Evolutionary conservation across 306 rosid species (phyloP).

Genomic region (Carpinus fangiana): DNA sequence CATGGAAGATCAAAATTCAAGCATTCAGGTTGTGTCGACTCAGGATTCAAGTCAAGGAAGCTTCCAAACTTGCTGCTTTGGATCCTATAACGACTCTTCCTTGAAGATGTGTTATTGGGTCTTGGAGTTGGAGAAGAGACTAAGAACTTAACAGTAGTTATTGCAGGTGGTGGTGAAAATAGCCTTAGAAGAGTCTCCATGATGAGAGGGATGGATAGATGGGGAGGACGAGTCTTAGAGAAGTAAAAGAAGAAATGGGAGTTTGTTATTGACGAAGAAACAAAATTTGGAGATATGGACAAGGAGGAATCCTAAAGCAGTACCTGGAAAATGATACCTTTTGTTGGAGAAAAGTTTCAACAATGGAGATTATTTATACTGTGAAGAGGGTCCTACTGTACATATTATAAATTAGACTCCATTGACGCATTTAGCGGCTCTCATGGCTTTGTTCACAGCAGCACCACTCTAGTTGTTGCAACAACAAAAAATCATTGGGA

Average conservation of each 20-base stretch:
- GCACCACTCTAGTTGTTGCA: not conserved
- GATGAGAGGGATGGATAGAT: conserved; percentile 8
- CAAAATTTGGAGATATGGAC: conserved; percentile 35
- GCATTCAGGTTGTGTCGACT: conserved; percentile 30
- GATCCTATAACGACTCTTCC: conserved; percentile 24
- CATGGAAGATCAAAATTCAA: conserved; percentile 61
- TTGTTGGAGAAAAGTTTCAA: conserved; percentile 7
- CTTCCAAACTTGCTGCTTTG: conserved; percentile 46
- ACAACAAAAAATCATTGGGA: too few relatives aligned
- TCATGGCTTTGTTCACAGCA: not conserved
- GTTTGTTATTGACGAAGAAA: not conserved
- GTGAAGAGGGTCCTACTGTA: too few relatives aligned
- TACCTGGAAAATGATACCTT: conserved; percentile 30
- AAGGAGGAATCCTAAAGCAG: conserved; percentile 35
- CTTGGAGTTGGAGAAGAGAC: conserved; percentile 12
- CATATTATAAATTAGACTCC: not conserved
- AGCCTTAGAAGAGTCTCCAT: conserved; percentile 43
- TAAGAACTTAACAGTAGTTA: conserved; percentile 29
- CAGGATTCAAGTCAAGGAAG: conserved; percentile 65
- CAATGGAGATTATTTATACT: not conserved
- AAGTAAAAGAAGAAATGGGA: not conserved
- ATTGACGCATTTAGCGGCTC: not conserved
- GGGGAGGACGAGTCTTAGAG: conserved; percentile 5
- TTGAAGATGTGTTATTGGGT: conserved; percentile 30
- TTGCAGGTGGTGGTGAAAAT: conserved; percentile 33